Conservation (phyloP, 176 grass and related monocot genomes). For the Carex cristatella region DNA sequence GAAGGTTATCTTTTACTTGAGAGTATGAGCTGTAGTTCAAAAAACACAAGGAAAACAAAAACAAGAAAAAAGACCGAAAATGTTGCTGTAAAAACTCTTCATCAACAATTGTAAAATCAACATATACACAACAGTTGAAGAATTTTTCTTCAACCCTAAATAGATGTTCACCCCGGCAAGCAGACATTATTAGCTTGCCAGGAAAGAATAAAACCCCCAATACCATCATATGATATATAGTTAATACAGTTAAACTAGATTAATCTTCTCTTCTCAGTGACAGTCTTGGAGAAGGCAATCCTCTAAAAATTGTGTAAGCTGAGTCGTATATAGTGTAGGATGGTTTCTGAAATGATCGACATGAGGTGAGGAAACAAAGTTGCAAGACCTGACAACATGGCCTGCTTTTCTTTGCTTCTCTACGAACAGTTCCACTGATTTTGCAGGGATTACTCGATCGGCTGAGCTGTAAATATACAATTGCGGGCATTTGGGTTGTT, state of each 20-base stretch:
- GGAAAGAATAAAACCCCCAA: conserved; percentile 25
- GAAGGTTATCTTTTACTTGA: neutral
- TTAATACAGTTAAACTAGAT: neutral
- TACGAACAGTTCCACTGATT: conserved; percentile 72
- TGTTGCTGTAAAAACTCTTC: neutral
- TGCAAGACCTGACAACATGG: conserved; percentile 51
- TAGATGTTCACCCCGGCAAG: conserved; percentile 13
- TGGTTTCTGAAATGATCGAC: conserved; percentile 77
- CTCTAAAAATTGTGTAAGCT: conserved; percentile 62
- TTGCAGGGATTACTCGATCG: conserved; percentile 74
- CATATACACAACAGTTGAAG: neutral
- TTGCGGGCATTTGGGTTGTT: conserved; percentile 76
- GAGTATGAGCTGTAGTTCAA: neutral
- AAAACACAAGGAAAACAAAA: neutral
- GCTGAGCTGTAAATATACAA: conserved; percentile 85
- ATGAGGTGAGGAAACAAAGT: conserved; percentile 77
- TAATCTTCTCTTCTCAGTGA: neutral
- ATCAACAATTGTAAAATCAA: conserved; percentile 3
- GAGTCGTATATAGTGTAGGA: conserved; percentile 54
- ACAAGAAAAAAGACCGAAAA: neutral
- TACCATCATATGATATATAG: neutral
- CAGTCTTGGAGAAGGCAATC: conserved; percentile 43
- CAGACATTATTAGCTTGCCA: conserved; percentile 23
- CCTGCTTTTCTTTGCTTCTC: conserved; percentile 51
- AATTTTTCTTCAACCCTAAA: neutral